Base-by-base conservation (phyloP, 2,329 filamentous ascomycete genomes). In the Dothideomycetes sp. region DNA sequence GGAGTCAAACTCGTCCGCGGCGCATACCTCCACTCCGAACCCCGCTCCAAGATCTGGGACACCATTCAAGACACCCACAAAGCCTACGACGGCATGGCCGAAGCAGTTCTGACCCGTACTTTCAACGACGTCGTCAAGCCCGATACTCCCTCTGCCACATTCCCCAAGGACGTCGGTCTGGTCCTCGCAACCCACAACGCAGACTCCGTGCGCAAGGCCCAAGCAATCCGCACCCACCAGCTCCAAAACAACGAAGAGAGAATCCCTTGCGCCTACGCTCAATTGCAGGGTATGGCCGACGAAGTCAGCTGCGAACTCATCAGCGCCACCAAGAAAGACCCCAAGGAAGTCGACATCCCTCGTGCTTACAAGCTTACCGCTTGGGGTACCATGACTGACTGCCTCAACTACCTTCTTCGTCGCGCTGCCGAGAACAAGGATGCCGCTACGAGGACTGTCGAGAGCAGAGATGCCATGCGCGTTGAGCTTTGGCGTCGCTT, bases 251-350 rank as follows among this genome's bases (percentile, higher is more conserved):
- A 60, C 28, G 46, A 68, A 46, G 28, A 61, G 2, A 65, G 65
- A 4, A 67, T 73, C 1, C 64, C 68, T 3, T 61, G 76, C 8
- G 61, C 64, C 0, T 87, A 85, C 59, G 83, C 83, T 3, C 88
- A 95, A 64, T 74, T 95, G 1, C 83, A 89, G 66, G 88, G 89
- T 28, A 96, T 96, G 89, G 89, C 89, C 1, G 89, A 96, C 52
- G 88, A 95, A 57, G 78, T 96, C 38, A 86, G 81, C 43, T 71
- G 73, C 49, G 62, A 64, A 3, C 57, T 78, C 0, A 57, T 78
- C 12, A 62, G 73, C 43, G 53, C 63, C 5, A 67, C 61, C 22
- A 60, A 63, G 9, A 48, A 52, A 33, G 44, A 48, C 51, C 47
- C 61, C 53, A 52, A 53, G 52, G 59, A 59, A 27, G 54, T 59